Percentiles rank a stretch among this genome's conserved stretches.
Evolutionary conservation across 257 asterid species (phyloP).

Genomic region (Solanum sejunctum): DNA sequence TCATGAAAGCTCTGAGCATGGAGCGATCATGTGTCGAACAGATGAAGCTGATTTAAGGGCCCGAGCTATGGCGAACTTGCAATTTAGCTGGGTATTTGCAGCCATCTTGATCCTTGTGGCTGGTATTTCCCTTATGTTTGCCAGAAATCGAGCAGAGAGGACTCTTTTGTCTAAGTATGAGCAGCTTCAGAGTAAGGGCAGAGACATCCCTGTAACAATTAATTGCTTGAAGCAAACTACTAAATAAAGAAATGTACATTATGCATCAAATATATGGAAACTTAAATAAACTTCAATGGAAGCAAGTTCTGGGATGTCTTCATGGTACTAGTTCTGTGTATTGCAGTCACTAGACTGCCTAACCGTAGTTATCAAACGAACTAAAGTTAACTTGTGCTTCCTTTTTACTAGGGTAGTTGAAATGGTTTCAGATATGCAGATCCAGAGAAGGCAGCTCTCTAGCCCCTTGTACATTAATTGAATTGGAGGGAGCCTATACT

Average conservation of each 20-base stretch:
- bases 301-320: background rate
- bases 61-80: constrained; percentile 69
- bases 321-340: background rate
- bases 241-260: constrained; percentile 5
- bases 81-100: constrained; percentile 67
- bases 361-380: background rate
- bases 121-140: constrained; percentile 19
- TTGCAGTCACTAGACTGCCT: background rate
- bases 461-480: background rate
- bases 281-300: background rate
- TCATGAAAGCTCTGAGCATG: constrained; percentile 8
- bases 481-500: background rate
- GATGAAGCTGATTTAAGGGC: constrained; percentile 48
- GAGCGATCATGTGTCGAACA: constrained; percentile 46
- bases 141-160: constrained; percentile 15
- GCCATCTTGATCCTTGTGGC: constrained; percentile 34
- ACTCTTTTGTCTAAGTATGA: constrained; percentile 35
- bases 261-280: background rate
- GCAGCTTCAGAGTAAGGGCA: constrained; percentile 29
- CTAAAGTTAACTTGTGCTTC: background rate
- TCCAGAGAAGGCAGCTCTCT: background rate
- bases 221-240: constrained; percentile 20
- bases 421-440: background rate
- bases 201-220: constrained; percentile 13
- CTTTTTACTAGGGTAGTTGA: background rate